Evolutionary conservation across 2,329 filamentous ascomycete species (phyloP).

Genomic region (Bipolaris cookei): DNA sequence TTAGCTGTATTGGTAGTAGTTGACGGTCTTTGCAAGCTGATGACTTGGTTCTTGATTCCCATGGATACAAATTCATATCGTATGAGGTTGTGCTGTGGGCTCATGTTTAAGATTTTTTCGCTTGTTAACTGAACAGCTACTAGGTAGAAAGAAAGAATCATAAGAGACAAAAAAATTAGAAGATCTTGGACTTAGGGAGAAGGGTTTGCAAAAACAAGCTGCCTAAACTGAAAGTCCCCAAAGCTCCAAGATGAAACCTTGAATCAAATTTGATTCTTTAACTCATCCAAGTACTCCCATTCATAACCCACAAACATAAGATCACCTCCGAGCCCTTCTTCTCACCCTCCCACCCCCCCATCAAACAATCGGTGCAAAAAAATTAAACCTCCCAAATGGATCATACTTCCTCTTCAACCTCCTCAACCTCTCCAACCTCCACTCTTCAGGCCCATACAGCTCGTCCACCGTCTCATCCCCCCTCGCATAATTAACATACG

Average conservation of each 20-base stretch:
- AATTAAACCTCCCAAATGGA: constrained; percentile 39
- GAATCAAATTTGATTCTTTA: background rate
- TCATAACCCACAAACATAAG: background rate
- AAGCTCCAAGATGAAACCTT: background rate
- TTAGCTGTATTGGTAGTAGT: no score
- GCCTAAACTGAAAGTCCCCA: background rate
- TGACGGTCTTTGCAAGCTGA: no score
- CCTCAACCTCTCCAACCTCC: constrained; percentile 42
- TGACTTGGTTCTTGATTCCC: no score
- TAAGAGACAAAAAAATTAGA: background rate
- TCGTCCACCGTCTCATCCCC: constrained; percentile 38
- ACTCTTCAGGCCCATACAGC: constrained; percentile 45
- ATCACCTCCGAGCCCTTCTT: background rate
- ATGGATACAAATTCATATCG: no score
- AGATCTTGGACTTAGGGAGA: background rate
- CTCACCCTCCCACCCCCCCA: no score
- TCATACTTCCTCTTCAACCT: constrained; percentile 45
- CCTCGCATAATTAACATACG: constrained; percentile 46
- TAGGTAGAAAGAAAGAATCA: no score
- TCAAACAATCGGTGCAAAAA: constrained; percentile 34
- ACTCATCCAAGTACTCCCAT: background rate
- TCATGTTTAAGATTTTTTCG: no score
- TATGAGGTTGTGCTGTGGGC: no score
- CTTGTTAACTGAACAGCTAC: no score
- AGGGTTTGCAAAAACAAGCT: no score